Evolutionary conservation across 2,329 filamentous ascomycete species (phyloP).

Genomic region (Nemania serpens): DNA sequence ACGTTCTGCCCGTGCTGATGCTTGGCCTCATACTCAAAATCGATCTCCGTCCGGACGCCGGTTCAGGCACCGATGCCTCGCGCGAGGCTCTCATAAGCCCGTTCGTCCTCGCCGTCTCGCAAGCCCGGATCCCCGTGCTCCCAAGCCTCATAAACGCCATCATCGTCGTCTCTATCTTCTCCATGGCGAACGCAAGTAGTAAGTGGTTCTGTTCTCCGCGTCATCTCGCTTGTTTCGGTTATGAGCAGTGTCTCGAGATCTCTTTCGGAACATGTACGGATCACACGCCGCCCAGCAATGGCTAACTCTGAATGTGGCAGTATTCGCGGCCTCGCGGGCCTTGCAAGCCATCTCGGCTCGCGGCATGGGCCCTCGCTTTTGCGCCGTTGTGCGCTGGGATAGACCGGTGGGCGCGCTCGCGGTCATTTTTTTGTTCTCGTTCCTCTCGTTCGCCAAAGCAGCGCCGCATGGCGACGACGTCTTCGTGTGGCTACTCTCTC

Average conservation of each 20-base stretch:
- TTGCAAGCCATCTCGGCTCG: constrained; percentile 43
- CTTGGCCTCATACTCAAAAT: constrained; percentile 42
- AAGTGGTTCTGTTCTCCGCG: background rate
- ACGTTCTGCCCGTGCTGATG: constrained; percentile 45
- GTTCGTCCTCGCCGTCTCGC: constrained; percentile 21
- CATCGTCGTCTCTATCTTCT: constrained; percentile 43
- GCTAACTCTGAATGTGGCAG: background rate
- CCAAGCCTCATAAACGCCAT: constrained; percentile 44
- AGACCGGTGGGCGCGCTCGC: constrained; percentile 49
- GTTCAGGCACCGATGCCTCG: no score
- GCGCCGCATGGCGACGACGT: constrained; percentile 44
- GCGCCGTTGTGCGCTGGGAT: constrained; percentile 42
- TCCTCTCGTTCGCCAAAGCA: constrained; percentile 51
- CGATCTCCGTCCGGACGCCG: constrained; percentile 4
- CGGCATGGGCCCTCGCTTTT: constrained; percentile 42
- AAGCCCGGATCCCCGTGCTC: constrained; percentile 35
- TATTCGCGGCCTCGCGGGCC: constrained; percentile 46
- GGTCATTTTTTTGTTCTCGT: constrained; percentile 46
- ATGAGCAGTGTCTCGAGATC: background rate
- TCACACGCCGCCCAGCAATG: background rate
- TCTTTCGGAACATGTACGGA: background rate
- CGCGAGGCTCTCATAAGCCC: constrained; percentile 9
- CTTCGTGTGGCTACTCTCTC: constrained; percentile 53
- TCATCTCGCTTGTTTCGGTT: background rate
- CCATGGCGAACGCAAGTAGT: constrained; percentile 49